Evolutionary conservation across 768 basidiomycete species (phyloP), one percentile per base, ranked within the genome.

Genomic region (Kwoniella mangroviensis): DNA sequence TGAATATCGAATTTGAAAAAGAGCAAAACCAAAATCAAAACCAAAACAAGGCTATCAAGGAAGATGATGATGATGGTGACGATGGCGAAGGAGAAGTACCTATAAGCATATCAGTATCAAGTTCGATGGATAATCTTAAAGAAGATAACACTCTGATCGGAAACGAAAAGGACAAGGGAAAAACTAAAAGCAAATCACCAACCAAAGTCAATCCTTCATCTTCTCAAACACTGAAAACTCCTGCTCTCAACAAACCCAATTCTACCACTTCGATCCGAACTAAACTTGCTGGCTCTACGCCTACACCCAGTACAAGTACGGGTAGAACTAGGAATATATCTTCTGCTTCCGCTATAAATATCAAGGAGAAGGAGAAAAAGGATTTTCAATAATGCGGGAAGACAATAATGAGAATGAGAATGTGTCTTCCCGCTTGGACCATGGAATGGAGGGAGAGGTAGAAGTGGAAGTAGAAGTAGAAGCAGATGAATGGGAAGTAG

Each of bases 1-100:
- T 99, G 92, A 98, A 98, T 84, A 92, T 92, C 76, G 93, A 75
- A n/a, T 81, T 81, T 62, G 82, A 83, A 65, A 68, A 77, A 65
- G 82, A 83, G 22, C 45, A 41, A 22, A 19, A 15, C 42, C 52
- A 15, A 26, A 60, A 55, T 45, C 52, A 49, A 43, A 41, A 55
- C 11, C 43, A 43, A 10, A 53, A 58, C 24, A 24, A 45, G 40
- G 65, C 58, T 62, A 9, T 24, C n/a, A 42, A 26, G 21, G 40
- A 55, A 28, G 57, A 22, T 26, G 55, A 62, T 34, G 34, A 55
- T 26, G 57, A 22, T 21, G 55, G 61, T 21, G 55, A 56, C 21
- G n/a, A 51, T 57, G 45, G 57, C 45, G 34, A 75, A 63, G 53
- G 55, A 3, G 58, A 68, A 45, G 34, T 28, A 24, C 42, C 41